A percentile compares a stretch with the other conserved stretches of the same genome.
These are phyloP conservation scores for Amanita rimosa DNA, from an alignment of 768 basidiomycete genomes.

Conservation along the genomic window DNA sequence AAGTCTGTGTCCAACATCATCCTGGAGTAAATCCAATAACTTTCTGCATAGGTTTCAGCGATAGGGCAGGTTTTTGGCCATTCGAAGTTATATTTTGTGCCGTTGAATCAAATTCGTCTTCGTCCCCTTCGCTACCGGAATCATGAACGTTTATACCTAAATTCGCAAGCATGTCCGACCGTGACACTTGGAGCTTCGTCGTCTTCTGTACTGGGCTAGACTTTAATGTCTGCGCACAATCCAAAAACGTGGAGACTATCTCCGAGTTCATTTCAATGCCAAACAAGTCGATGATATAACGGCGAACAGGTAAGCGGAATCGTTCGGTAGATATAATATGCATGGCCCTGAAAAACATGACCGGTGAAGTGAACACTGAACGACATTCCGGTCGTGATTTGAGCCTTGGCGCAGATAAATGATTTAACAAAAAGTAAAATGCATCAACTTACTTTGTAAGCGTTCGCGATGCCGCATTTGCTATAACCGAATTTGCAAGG, in stretches of 20 bases:
- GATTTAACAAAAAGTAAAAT: background rate
- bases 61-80: background rate
- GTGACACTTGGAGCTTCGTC: background rate
- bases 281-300: slow-evolving; percentile 91
- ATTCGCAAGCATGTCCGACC: slow-evolving; percentile 2
- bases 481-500: slow-evolving; percentile 90
- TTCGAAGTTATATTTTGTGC: background rate
- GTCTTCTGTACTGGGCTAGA: slow-evolving; percentile 30
- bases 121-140: background rate
- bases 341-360: slow-evolving; percentile 75
- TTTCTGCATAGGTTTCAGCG: slow-evolving; percentile 1
- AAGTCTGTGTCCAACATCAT: background rate
- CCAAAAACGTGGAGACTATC: slow-evolving; percentile 41
- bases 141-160: background rate
- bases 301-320: slow-evolving; percentile 84
- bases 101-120: slow-evolving; percentile 2
- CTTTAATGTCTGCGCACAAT: slow-evolving; percentile 38
- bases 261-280: slow-evolving; percentile 65
- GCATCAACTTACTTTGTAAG: slow-evolving; percentile 54
- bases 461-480: slow-evolving; percentile 86
- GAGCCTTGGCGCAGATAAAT: slow-evolving; percentile 35
- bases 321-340: slow-evolving; percentile 83
- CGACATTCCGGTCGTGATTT: slow-evolving; percentile 71
- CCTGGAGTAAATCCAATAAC: slow-evolving; percentile 1
- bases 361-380: slow-evolving; percentile 62